These are phyloP conservation scores for Jacaranda copaia DNA, from an alignment of 257 asterid species.

Conservation along the genomic window DNA sequence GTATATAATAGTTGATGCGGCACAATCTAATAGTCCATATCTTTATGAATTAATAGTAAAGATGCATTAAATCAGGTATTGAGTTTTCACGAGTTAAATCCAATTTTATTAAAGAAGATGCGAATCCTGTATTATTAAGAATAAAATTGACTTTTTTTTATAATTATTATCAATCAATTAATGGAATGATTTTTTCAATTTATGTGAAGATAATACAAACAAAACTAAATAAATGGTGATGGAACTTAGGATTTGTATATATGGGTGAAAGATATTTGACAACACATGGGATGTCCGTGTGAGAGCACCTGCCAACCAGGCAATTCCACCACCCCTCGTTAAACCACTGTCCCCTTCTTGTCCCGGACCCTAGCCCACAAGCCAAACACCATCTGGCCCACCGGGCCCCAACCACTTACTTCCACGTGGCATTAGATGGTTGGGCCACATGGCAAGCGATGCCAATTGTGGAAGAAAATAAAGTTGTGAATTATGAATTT, in stretches of 20 bases:
- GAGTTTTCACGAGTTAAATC: too few species aligned
- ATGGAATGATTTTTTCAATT: not conserved
- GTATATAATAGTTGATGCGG: too few species aligned
- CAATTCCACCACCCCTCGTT: constrained; percentile 44
- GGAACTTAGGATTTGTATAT: constrained; percentile 15
- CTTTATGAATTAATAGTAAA: too few species aligned
- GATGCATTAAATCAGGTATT: too few species aligned
- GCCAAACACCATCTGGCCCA: constrained; percentile 36
- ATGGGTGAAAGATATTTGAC: constrained; percentile 31
- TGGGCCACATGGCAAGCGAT: constrained; percentile 15
- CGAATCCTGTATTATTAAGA: not conserved
- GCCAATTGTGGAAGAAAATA: not conserved
- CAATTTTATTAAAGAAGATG: too few species aligned
- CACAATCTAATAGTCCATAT: too few species aligned
- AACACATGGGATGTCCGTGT: constrained; percentile 59
- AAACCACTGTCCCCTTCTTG: constrained; percentile 44
- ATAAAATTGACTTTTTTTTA: not conserved
- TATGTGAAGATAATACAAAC: not conserved
- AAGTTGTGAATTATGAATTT: not conserved
- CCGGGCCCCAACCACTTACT: not conserved
- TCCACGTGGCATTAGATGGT: constrained; percentile 24
- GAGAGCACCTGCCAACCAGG: constrained; percentile 51
- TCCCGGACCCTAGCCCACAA: constrained; percentile 32
- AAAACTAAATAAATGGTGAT: not conserved
- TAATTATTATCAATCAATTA: not conserved